Evolutionary conservation across 805 yeast genomes (phyloP).

Genomic region (Candida broadrunensis): DNA sequence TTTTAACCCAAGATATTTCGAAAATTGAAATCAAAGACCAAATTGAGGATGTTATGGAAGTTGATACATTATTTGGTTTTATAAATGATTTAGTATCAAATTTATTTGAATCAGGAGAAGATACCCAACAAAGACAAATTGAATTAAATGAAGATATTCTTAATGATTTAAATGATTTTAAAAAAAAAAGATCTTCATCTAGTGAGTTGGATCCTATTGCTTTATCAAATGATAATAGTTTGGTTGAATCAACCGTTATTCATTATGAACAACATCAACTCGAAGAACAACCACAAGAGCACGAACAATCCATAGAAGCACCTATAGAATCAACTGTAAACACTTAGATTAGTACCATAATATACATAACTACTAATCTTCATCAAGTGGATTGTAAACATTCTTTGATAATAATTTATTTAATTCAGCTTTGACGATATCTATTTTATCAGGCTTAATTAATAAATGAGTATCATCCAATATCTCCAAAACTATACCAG

Average conservation of each 20-base stretch:
- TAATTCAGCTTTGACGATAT: slow-evolving; percentile 72
- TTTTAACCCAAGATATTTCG: slow-evolving; percentile 19
- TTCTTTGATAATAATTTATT: slow-evolving; percentile 76
- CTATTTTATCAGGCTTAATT: slow-evolving; percentile 74
- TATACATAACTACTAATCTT: slow-evolving; percentile 44
- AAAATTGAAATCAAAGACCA: slow-evolving; percentile 17
- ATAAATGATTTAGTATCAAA: slow-evolving; percentile 34
- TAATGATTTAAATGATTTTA: slow-evolving; percentile 14
- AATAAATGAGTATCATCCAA: slow-evolving; percentile 88
- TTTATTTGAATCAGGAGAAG: slow-evolving; percentile 18
- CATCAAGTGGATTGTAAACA: slow-evolving; percentile 80
- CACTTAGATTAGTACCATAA: too few relatives aligned
- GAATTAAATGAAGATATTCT: slow-evolving; percentile 26
- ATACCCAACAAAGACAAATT: neutral
- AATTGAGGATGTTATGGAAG: slow-evolving; percentile 51
- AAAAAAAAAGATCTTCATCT: neutral
- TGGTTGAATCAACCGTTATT: too few relatives aligned
- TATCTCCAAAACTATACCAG: slow-evolving; percentile 72
- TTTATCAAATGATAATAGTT: too few relatives aligned
- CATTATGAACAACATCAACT: too few relatives aligned
- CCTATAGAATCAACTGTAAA: too few relatives aligned
- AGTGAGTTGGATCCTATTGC: too few relatives aligned
- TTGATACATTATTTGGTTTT: slow-evolving; percentile 56
- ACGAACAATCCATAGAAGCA: too few relatives aligned
- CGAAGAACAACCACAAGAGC: too few relatives aligned